These are phyloP conservation scores for Ascosphaera acerosa DNA, from an alignment of 2,329 filamentous ascomycete genomes.

Conservation along the genomic window DNA sequence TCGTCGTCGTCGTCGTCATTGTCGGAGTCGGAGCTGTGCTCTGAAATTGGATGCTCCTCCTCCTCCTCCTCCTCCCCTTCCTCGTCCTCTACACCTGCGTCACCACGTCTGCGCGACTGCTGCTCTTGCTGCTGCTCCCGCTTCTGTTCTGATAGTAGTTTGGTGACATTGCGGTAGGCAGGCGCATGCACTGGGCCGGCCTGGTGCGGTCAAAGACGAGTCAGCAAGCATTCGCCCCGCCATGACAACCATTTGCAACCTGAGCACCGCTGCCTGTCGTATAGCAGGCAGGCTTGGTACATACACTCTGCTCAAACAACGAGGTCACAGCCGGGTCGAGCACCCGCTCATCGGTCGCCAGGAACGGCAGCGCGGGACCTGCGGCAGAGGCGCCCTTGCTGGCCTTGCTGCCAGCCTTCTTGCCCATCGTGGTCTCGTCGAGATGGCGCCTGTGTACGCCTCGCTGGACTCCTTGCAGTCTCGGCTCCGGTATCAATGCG, in stretches of 20 bases:
- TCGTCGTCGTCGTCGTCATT: conserved; percentile 16
- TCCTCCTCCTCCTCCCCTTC: conserved; percentile 11
- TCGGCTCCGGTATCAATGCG: no score
- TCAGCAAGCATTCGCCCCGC: neutral
- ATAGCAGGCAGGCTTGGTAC: conserved; percentile 13
- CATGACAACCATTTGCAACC: neutral
- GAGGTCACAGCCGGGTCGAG: conserved; percentile 45
- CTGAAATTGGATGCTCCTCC: conserved; percentile 10
- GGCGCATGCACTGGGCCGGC: conserved; percentile 18
- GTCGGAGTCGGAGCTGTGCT: conserved; percentile 10
- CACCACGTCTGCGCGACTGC: conserved; percentile 3
- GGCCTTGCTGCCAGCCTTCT: no score
- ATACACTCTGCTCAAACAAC: conserved; percentile 47
- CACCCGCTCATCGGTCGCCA: conserved; percentile 25
- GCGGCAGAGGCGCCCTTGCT: no score
- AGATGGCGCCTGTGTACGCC: no score
- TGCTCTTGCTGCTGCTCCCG: conserved; percentile 5
- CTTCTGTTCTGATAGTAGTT: neutral
- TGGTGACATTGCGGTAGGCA: neutral
- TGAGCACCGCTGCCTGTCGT: neutral
- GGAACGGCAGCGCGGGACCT: conserved; percentile 22
- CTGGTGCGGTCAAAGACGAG: conserved; percentile 6
- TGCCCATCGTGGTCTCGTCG: no score
- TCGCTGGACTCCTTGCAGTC: no score
- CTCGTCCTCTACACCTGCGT: conserved; percentile 4